Evolutionary conservation across 768 basidiomycete genomes (phyloP), one percentile per base, ranked within the genome.

Genomic region (Coprinopsis sp.): DNA sequence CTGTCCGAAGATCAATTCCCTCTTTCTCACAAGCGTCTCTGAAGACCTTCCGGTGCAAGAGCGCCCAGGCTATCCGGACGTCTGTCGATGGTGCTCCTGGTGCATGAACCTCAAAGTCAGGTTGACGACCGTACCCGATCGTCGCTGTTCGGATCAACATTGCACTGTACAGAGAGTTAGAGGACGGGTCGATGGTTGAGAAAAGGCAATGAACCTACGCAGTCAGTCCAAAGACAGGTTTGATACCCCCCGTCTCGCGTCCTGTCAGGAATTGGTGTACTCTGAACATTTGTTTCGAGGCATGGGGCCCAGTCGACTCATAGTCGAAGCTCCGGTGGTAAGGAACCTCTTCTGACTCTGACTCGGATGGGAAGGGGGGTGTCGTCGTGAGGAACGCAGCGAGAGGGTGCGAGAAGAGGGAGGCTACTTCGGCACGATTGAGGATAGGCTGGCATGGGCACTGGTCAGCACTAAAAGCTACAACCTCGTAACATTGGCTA

Each of bases 211-310:
- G 8, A 6, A 76, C 86, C 52, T 60, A 93, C 90, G 91, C 81
- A 23, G 91, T 95, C 7, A 95, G 65, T 6, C 91, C 91, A 54
- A 82, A 89, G 0, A 94, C 79, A n/a, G 91, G 91, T 57, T 91
- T 93, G 12, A 90, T 77, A 0, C 91, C 91, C 12, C 83, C 82
- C 2, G 76, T 80, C 60, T 95, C 91, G 33, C 91, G 70, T 0
- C 92, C 92, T 1, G 91, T 95, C 41, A 92, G 70, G 68, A 95
- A 95, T 14, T 73, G 69, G 64, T 94, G 91, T 52, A 81, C 72
- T 19, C 89, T 78, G 14, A 74, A 67, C 5, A 59, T 60, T 31
- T 73, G 66, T 31, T 57, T 62, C 21, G 23, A 25, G 2, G 55
- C 45, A 6, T 69, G 65, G 1, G 71, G 69, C 18, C 70, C 68